These are phyloP conservation scores for Bocquillonia castaneifolia DNA, from an alignment of 441 rosid species.

Conservation along the genomic window DNA sequence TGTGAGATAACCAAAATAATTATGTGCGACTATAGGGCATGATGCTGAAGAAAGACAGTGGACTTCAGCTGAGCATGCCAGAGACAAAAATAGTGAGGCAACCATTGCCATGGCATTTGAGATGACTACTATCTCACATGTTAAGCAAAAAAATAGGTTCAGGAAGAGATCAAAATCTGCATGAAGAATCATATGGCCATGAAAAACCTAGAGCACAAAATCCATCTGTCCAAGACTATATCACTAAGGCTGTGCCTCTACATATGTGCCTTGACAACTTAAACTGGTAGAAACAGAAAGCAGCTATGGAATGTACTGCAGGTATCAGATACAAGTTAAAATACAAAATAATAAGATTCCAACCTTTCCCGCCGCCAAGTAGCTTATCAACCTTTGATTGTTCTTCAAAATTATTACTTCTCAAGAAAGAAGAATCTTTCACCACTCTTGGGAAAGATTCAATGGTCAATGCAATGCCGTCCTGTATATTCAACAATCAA, in stretches of 20 bases:
- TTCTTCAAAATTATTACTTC: slow-evolving; percentile 31
- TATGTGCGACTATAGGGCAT: background rate
- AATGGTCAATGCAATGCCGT: slow-evolving; percentile 62
- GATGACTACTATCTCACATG: slow-evolving; percentile 7
- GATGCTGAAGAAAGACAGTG: background rate
- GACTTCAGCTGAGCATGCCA: background rate
- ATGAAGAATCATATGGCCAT: background rate
- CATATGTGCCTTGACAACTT: background rate
- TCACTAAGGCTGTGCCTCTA: background rate
- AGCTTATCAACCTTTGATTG: slow-evolving; percentile 68
- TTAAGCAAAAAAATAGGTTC: background rate
- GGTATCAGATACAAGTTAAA: no score
- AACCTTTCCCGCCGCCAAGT: slow-evolving; percentile 87
- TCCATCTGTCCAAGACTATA: background rate
- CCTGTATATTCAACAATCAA: slow-evolving; percentile 47
- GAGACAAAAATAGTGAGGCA: no score
- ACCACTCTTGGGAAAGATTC: slow-evolving; percentile 58
- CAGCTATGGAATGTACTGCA: slow-evolving; percentile 9
- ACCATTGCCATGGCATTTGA: background rate
- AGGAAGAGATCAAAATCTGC: slow-evolving; percentile 2
- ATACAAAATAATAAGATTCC: slow-evolving; percentile 22
- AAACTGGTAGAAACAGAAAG: slow-evolving; percentile 10
- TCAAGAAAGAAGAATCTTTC: slow-evolving; percentile 35
- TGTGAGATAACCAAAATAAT: background rate
- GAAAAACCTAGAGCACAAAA: background rate